These are phyloP conservation scores for Coniochaeta hoffmannii DNA, from an alignment of 2,329 filamentous ascomycete genomes.

Conservation along the genomic window DNA sequence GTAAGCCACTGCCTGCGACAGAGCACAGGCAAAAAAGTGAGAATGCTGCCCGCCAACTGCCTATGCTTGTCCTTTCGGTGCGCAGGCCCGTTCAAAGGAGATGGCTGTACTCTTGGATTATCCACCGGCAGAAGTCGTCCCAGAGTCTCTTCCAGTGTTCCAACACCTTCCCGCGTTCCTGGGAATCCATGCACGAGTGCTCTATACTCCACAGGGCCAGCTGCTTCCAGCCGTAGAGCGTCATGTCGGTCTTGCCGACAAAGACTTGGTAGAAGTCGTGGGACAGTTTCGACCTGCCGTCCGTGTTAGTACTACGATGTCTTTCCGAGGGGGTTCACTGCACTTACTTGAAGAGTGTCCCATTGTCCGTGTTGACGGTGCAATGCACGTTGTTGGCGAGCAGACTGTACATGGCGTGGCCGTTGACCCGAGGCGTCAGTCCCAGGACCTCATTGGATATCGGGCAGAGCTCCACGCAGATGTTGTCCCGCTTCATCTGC, in stretches of 20 bases:
- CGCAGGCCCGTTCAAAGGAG: not conserved
- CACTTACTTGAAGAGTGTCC: slow-evolving; percentile 58
- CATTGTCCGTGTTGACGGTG: slow-evolving; percentile 69
- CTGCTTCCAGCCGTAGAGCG: slow-evolving; percentile 64
- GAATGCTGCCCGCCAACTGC: not conserved
- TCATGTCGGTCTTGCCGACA: slow-evolving; percentile 60
- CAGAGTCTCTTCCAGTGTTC: slow-evolving; percentile 47
- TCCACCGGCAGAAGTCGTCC: slow-evolving; percentile 48
- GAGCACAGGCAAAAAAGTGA: too few species aligned
- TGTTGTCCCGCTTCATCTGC: slow-evolving; percentile 52
- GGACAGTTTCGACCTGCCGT: slow-evolving; percentile 55
- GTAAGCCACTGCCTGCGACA: not conserved
- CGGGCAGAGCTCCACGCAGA: slow-evolving; percentile 70
- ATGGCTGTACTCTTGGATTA: slow-evolving; percentile 28
- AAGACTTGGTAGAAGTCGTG: slow-evolving; percentile 75
- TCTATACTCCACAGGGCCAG: slow-evolving; percentile 55
- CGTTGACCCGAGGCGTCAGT: slow-evolving; percentile 55
- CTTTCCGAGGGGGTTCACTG: not conserved
- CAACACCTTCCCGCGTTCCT: slow-evolving; percentile 29
- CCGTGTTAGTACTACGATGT: not conserved
- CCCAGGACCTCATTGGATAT: slow-evolving; percentile 73
- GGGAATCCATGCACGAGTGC: slow-evolving; percentile 44
- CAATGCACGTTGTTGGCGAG: slow-evolving; percentile 68
- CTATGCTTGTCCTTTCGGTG: not conserved
- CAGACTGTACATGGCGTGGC: slow-evolving; percentile 60